Evolutionary conservation across 495 filamentous ascomycete genomes (phyloP).

Genomic region (Lophiotrema nucula): DNA sequence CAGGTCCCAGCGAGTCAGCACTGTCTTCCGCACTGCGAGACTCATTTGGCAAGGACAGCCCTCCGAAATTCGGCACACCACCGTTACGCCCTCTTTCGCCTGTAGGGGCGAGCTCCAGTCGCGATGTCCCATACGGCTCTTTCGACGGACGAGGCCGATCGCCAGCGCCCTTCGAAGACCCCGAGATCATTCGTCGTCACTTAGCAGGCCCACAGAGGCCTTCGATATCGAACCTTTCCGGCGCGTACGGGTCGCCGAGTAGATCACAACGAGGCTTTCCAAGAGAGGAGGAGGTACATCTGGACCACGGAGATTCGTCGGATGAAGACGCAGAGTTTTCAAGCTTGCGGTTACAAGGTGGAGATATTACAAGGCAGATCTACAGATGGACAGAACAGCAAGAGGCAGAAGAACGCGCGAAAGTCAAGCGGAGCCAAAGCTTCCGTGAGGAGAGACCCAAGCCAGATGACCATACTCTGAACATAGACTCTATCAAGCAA

Average conservation of each 20-base stretch:
- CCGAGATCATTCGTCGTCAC: conserved; percentile 44
- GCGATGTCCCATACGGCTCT: conserved; percentile 35
- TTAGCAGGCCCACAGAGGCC: conserved; percentile 36
- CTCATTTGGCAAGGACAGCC: conserved; percentile 35
- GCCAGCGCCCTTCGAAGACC: conserved; percentile 40
- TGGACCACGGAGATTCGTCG: conserved; percentile 2
- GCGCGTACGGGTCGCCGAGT: conserved; percentile 25
- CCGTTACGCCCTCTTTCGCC: conserved; percentile 31
- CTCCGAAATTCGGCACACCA: conserved; percentile 37
- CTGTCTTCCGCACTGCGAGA: conserved; percentile 41
- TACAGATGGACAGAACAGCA: conserved; percentile 81
- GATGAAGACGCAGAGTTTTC: conserved; percentile 79
- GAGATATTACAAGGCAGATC: conserved; percentile 89
- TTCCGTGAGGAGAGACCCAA: conserved; percentile 74
- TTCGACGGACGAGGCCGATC: conserved; percentile 36
- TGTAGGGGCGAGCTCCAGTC: conserved; percentile 6
- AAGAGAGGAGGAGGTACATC: conserved; percentile 11
- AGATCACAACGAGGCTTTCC: conserved; percentile 5
- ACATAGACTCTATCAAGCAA: conserved; percentile 83
- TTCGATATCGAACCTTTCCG: conserved; percentile 30
- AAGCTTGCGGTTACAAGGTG: conserved; percentile 85
- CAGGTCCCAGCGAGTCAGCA: conserved; percentile 43
- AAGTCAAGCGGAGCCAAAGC: conserved; percentile 73
- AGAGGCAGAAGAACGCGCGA: conserved; percentile 64
- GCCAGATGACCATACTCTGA: conserved; percentile 72